A percentile compares a stretch with the other conserved stretches of the same genome.
These are phyloP conservation scores for Chytridium lagenaria DNA, from an alignment of 371 early-diverging fungal genomes.

Conservation along the genomic window DNA sequence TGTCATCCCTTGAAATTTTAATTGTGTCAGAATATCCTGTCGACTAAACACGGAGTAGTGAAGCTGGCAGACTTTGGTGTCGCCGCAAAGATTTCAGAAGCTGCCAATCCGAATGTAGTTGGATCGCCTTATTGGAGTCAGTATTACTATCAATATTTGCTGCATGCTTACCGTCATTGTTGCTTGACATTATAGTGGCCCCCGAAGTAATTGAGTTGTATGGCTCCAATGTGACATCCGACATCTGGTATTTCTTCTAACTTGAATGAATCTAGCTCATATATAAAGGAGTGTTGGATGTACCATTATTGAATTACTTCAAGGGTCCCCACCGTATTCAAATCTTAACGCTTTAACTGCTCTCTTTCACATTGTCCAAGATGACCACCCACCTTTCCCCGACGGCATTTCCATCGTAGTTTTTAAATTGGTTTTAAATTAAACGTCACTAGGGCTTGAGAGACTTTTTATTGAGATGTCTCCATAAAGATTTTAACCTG, in stretches of 20 bases:
- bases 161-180: neutral
- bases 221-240: slow-evolving; percentile 79
- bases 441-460: slow-evolving; percentile 29
- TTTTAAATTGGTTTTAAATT: neutral
- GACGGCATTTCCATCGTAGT: slow-evolving; percentile 53
- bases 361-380: slow-evolving; percentile 69
- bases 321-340: slow-evolving; percentile 69
- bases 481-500: slow-evolving; percentile 49
- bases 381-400: slow-evolving; percentile 70
- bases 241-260: slow-evolving; percentile 68
- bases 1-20: neutral
- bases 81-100: slow-evolving; percentile 58
- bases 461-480: slow-evolving; percentile 53
- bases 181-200: no score
- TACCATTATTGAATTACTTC: slow-evolving; percentile 66
- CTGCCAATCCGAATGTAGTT: slow-evolving; percentile 59
- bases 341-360: slow-evolving; percentile 65
- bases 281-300: slow-evolving; percentile 66
- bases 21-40: slow-evolving; percentile 74
- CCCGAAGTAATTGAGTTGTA: slow-evolving; percentile 90
- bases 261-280: neutral
- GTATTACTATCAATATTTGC: slow-evolving; percentile 16
- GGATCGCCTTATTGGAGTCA: slow-evolving; percentile 97
- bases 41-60: slow-evolving; percentile 91
- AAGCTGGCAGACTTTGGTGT: slow-evolving; percentile 98